Evolutionary conservation across 805 yeast species (phyloP), one percentile per base, ranked within the genome.

Genomic region (Tetrapisispora phaffii): DNA sequence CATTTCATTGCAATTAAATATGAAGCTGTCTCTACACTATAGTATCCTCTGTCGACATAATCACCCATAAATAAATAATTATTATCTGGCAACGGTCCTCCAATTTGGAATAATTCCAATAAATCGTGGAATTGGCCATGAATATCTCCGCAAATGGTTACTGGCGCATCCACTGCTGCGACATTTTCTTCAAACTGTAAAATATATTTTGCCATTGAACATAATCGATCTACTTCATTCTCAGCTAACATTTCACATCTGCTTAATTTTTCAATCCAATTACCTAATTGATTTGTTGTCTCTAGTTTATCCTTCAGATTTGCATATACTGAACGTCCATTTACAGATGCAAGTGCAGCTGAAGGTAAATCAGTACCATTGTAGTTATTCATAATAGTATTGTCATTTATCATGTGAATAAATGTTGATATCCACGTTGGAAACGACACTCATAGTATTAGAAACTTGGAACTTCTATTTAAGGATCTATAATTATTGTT

Each of bases 51-150:
- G 68, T 87, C 96, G 41, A 87, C 96, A 62, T 87, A 87, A 65
- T 87, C 96, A 50, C 86, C 86, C 84, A 87, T 77, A 56, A 87
- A 87, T 49, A 87, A 66, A 63, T 87, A 87, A 63, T 84, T 86
- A 7, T 95, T 87, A 51, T 77, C 85, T 1, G 96, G 96, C 54
- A 88, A 82, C 39, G 87, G 87, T n/a, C 96, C 96, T 31, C 96
- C 96, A 58, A 87, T 87, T 58, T 85, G 84, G 67, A 87, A 87
- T 47, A 87, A 71, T 65, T 87, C 95, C 81, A 85, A 82, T 63
- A 87, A 72, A 69, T 87, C 96, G 61, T 87, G 95, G 64, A 87
- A 87, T 65, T 87, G 96, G 28, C 96, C 96, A 63, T 87, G 96
- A 45, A 87, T 89, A 66, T 87, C 96, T 51, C 96, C 96, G 70